phyloP scores from a whole-genome alignment of 108 stramenopile species.

The Skeletonema grethae region DNA sequence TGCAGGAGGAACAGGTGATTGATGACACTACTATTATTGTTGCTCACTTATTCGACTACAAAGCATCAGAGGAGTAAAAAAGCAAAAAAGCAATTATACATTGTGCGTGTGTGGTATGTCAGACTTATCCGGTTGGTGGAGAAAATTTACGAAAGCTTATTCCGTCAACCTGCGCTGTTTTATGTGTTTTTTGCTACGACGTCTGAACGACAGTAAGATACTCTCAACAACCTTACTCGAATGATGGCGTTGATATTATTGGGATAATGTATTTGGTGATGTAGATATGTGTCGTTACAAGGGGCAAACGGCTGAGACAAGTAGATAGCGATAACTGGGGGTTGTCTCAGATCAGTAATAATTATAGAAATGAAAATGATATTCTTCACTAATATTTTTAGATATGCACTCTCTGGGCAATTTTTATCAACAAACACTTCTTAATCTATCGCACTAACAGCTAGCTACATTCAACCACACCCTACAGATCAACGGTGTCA shows the following conservation, averaged over 20 bases:
- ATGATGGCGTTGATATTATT: neutral
- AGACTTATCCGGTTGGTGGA: neutral
- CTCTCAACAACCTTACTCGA: neutral
- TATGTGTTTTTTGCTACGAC: neutral
- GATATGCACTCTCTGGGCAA: too few species aligned
- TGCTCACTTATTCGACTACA: constrained; percentile 91
- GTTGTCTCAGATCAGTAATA: neutral
- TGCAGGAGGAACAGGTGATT: constrained; percentile 97
- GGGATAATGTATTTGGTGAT: constrained; percentile 1
- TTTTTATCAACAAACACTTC: neutral
- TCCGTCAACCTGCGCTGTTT: neutral
- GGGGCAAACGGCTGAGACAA: constrained; percentile 1
- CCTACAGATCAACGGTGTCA: neutral
- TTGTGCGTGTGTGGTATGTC: neutral
- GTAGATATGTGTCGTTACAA: constrained; percentile 2
- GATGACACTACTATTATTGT: constrained; percentile 99
- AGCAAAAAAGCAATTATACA: neutral
- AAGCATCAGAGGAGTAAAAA: constrained; percentile 43
- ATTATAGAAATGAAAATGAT: neutral
- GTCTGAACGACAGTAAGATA: neutral
- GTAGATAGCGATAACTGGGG: neutral
- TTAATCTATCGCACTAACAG: neutral
- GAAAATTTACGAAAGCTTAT: neutral
- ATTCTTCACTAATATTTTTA: neutral
- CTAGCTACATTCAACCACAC: neutral